Conservation (phyloP, 768 basidiomycete species). For the Xerocomellus amylosporus region DNA sequence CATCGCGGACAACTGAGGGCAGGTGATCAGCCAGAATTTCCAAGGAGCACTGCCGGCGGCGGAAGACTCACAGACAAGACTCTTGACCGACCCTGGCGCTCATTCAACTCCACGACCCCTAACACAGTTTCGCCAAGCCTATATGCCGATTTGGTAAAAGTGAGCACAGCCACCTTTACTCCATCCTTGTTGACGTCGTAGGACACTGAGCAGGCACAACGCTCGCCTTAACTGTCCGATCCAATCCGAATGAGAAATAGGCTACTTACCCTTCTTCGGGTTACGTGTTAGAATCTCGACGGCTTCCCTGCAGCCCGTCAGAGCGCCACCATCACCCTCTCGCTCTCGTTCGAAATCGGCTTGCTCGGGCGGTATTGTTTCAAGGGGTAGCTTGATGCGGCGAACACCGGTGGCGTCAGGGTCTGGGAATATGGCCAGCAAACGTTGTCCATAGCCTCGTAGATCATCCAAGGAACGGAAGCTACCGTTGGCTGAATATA, state of each 20-base stretch:
- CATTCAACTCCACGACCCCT: conserved; percentile 87
- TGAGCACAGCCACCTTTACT: conserved; percentile 83
- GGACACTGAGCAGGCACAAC: conserved; percentile 52
- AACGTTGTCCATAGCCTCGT: conserved; percentile 48
- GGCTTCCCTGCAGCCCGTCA: conserved; percentile 71
- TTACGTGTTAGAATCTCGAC: conserved; percentile 90
- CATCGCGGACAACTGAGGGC: conserved; percentile 74
- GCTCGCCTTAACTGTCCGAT: background rate
- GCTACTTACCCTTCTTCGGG: conserved; percentile 73
- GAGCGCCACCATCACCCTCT: conserved; percentile 42
- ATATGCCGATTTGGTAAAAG: conserved; percentile 89
- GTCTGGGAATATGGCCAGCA: conserved; percentile 47
- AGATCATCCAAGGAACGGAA: conserved; percentile 43
- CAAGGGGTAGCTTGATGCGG: conserved; percentile 26
- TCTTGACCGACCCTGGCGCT: conserved; percentile 59
- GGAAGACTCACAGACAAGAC: conserved; percentile 70
- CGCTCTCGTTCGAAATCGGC: conserved; percentile 30
- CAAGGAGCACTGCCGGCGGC: background rate
- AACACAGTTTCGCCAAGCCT: conserved; percentile 89
- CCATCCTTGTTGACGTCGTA: conserved; percentile 97
- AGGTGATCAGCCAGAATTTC: background rate
- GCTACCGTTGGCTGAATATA: conserved; percentile 11
- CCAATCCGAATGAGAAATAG: background rate
- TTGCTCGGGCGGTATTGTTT: conserved; percentile 22
- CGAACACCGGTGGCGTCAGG: conserved; percentile 23